A percentile compares a stretch with the other conserved stretches of the same genome.
Conservation (phyloP, 2,329 filamentous ascomycete species). For the Alternaria sp. region DNA sequence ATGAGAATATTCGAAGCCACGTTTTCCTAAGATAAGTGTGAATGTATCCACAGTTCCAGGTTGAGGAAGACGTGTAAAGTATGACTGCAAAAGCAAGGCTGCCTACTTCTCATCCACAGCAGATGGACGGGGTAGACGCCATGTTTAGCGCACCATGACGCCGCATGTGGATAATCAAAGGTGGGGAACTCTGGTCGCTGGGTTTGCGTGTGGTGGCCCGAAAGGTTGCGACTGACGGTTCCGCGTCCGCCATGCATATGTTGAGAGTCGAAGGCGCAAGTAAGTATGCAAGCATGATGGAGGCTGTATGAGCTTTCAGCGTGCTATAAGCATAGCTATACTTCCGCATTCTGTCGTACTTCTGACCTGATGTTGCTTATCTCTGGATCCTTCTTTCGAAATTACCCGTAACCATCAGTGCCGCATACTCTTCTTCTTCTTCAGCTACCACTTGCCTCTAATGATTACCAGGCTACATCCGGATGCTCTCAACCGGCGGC, state of each 20-base stretch:
- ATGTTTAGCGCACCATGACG: neutral
- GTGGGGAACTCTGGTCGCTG: neutral
- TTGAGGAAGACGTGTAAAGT: too few species aligned
- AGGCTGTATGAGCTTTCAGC: too few species aligned
- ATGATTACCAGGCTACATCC: neutral
- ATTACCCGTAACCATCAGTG: too few species aligned
- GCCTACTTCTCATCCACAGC: neutral
- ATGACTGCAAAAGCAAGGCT: neutral
- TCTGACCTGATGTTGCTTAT: neutral
- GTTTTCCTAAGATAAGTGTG: neutral
- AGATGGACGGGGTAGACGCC: neutral
- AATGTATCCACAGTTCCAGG: neutral
- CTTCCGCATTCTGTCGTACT: neutral
- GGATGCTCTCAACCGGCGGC: neutral
- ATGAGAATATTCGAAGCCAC: fast-evolving
- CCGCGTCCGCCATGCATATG: neutral
- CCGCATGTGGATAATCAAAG: neutral
- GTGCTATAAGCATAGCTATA: neutral
- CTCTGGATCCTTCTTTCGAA: neutral
- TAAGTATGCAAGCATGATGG: neutral
- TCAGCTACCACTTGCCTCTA: neutral
- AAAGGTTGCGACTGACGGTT: neutral
- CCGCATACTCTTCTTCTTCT: neutral
- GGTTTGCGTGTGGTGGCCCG: neutral
- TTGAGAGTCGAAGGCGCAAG: neutral